Base-by-base conservation (phyloP, 148 eudicot genomes). In the Amaranthus palmeri region DNA sequence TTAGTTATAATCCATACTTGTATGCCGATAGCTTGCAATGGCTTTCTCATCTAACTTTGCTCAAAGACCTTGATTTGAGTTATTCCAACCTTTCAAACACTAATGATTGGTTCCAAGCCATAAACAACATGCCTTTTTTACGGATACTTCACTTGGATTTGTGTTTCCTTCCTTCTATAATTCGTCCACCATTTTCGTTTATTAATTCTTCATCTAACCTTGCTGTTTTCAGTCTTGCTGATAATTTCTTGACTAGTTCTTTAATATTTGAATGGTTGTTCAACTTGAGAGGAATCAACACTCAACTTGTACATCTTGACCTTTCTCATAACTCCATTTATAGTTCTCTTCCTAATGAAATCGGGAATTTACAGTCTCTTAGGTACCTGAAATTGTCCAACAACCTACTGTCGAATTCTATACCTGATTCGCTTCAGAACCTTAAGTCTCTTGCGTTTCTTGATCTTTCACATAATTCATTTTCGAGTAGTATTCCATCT, bases 241-340 rank as follows among this genome's bases (percentile, higher is more conserved):
- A 9, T 4, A 72, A 72, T 53, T 10, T 45, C 15, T 61, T 72
- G 18, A 51, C 40, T 63, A 68, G 63, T 17, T 7, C 69, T 7
- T 72, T 68, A 10, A 72, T 72, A 62, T 72, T 72, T 4, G 46
- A 53, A 51, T 72, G 75, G 68, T 62, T 72, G 75, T 63, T 54
- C 51, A 63, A 72, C 52, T 63, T 17, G 75, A 63, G 41, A 7
- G 75, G 69, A 63, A 41, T 72, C 18, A 40, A 42, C 8, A 63
- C 52, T n/a, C 55, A 3, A 40, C 61, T 72, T 53, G 36, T 25
- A 25, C 36, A 25, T 25, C 36, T 25, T 25, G 50, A 59, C 62
- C 62, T 59, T 13, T 59, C 43, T 59, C 43, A 59, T 59, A 59
- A 59, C 62, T 59, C 43, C n/a, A 11, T 65, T 46, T 36, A 17